Conservation (phyloP, 768 basidiomycete species). For the Mycena vitilis region DNA sequence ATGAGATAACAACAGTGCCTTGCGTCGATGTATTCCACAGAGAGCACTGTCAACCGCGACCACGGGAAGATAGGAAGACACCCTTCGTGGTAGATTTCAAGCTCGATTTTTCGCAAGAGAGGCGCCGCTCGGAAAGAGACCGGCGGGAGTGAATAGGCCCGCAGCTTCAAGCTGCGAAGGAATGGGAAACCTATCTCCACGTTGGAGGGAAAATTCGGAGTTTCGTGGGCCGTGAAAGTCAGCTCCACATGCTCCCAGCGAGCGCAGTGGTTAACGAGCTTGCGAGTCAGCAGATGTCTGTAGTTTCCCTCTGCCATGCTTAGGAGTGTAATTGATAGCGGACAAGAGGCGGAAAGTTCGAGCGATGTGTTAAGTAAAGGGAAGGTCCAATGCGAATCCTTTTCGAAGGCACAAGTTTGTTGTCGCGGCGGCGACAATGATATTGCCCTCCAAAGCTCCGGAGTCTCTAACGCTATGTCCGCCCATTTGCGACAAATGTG, state of each 20-base stretch:
- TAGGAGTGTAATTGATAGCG: background rate
- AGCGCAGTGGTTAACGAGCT: background rate
- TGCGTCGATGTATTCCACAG: background rate
- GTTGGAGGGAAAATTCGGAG: background rate
- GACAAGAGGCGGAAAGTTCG: background rate
- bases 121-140: background rate
- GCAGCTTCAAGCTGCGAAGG: constrained; percentile 6
- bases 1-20: background rate
- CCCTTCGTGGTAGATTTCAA: background rate
- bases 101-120: background rate
- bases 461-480: constrained; percentile 4
- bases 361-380: background rate
- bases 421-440: background rate
- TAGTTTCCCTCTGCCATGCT: background rate
- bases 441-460: constrained; percentile 10
- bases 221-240: too few species aligned
- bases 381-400: background rate
- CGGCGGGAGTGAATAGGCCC: background rate
- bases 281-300: background rate
- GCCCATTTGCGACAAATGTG: constrained; percentile 14
- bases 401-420: background rate
- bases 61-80: background rate
- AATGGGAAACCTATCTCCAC: background rate
- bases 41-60: background rate
- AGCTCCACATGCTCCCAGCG: too few species aligned